Base-by-base conservation (phyloP, 352 stramenopile species). In the Phytophthora podocarpi region DNA sequence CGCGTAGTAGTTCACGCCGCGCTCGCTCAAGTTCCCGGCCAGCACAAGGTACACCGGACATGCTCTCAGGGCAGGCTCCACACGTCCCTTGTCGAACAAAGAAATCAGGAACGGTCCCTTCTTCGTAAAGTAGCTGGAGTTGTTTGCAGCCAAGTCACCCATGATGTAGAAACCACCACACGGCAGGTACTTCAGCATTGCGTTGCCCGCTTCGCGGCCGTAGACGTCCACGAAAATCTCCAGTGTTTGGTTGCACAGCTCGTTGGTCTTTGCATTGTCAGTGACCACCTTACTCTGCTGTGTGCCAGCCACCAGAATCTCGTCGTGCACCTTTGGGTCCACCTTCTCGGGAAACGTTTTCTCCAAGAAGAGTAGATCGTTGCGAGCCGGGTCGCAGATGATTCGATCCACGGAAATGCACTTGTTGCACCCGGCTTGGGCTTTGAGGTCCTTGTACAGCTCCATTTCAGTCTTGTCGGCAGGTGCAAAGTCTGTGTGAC, bases 81-180 rank as follows among this genome's bases (percentile, higher is more conserved):
- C 85, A 32, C 90, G 87, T 97, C 87, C n/a, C n/a, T n/a, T n/a
- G n/a, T n/a, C n/a, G n/a, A n/a, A n/a, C n/a, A n/a, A n/a, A n/a
- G n/a, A n/a, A 41, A 91, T 76, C 57, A 94, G 79, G 69, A 97
- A 96, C 43, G 80, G 77, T 16, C 76, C 67, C 45, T 76, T 76
- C 72, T 89, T 74, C 28, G 78, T 89, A 69, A 99, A 98, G 56
- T 92, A 95, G 63, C 94, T 76, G 40, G 99, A 80, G 76, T 99
- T 98, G 76, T 99, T 99, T 0, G 91, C 90, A 16, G 97, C 98
- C 26, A 99, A 82, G 31, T 96, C 97, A 27, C 97, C 97, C n/a
- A 94, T 97, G 45, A 99, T 90, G 87, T 98, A 99, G 54, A 99
- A 90, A 18, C 97, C 97, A 66, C 96, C 96, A 27, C 87, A 95